phyloP scores from a whole-genome alignment of 176 grass and related monocot genomes.

The Ampelocalamus luodianensis region DNA sequence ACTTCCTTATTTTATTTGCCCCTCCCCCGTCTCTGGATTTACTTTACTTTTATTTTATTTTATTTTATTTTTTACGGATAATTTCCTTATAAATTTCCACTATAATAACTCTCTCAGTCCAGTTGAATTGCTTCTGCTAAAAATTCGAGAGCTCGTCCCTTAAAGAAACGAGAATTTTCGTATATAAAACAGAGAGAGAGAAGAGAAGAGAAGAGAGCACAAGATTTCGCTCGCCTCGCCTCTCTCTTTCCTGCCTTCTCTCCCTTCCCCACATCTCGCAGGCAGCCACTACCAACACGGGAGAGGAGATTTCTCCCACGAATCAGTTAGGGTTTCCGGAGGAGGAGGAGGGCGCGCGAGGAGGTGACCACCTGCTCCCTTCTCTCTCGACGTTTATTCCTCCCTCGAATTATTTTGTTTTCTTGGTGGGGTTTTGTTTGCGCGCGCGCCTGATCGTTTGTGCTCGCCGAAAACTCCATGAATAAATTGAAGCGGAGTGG shows the following conservation, averaged over 20 bases:
- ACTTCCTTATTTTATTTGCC: neutral
- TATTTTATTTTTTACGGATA: neutral
- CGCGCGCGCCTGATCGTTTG: neutral
- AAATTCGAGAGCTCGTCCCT: neutral
- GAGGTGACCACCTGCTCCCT: neutral
- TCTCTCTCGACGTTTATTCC: neutral
- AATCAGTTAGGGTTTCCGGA: conserved; percentile 5
- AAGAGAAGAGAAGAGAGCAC: neutral
- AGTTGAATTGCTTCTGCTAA: neutral
- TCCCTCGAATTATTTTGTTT: neutral
- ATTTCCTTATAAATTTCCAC: neutral
- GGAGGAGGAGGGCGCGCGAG: neutral
- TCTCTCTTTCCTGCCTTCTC: neutral
- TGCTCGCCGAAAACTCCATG: no score
- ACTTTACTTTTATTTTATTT: no score
- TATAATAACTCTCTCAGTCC: neutral
- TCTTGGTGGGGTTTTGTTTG: neutral
- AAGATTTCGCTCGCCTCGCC: conserved; percentile 5
- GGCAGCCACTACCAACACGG: neutral
- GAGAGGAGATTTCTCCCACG: neutral
- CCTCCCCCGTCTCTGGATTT: neutral
- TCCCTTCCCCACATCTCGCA: neutral
- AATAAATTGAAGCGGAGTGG: no score
- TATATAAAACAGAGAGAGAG: neutral
- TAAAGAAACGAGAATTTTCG: neutral